These are phyloP conservation scores for Candida dajiaensis DNA, from an alignment of 805 yeast species.

Conservation along the genomic window DNA sequence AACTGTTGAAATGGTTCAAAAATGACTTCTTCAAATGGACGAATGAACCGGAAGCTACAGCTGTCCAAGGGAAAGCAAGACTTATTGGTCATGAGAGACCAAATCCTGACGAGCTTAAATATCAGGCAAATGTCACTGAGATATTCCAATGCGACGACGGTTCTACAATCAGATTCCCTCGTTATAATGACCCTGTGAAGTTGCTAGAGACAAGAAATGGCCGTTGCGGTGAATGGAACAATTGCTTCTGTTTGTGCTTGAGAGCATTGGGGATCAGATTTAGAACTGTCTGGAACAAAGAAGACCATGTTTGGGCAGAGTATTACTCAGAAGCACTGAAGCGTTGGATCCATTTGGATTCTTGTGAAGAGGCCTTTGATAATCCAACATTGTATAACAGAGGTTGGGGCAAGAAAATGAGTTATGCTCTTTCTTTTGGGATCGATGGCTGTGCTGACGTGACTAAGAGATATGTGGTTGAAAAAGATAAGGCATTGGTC, in stretches of 20 bases:
- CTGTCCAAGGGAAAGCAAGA: slow-evolving; percentile 37
- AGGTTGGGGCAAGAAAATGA: slow-evolving; percentile 95
- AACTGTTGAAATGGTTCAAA: slow-evolving; percentile 64
- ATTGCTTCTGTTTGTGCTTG: slow-evolving; percentile 67
- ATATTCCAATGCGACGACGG: slow-evolving; percentile 58
- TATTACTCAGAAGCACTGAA: slow-evolving; percentile 54
- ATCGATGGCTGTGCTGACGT: slow-evolving; percentile 63
- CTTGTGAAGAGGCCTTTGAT: slow-evolving; percentile 83
- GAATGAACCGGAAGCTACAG: slow-evolving; percentile 58
- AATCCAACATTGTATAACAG: slow-evolving; percentile 69
- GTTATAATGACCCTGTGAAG: slow-evolving; percentile 64
- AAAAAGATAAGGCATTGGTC: slow-evolving; percentile 36
- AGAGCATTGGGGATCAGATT: slow-evolving; percentile 59
- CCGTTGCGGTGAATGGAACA: slow-evolving; percentile 95
- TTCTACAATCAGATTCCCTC: slow-evolving; percentile 52
- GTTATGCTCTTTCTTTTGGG: slow-evolving; percentile 71
- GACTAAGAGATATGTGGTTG: slow-evolving; percentile 56
- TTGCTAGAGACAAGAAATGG: slow-evolving; percentile 63
- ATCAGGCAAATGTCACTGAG: slow-evolving; percentile 58
- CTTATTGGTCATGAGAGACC: slow-evolving; percentile 37
- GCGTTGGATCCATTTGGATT: slow-evolving; percentile 85
- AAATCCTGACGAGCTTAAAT: slow-evolving; percentile 34
- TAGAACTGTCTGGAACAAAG: slow-evolving; percentile 80
- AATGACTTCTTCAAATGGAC: slow-evolving; percentile 81
- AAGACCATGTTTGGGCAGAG: slow-evolving; percentile 97